Percentiles rank a stretch among this genome's conserved stretches.
phyloP scores from a whole-genome alignment of 2,329 filamentous ascomycete species.

The Aspergillus versicolor region DNA sequence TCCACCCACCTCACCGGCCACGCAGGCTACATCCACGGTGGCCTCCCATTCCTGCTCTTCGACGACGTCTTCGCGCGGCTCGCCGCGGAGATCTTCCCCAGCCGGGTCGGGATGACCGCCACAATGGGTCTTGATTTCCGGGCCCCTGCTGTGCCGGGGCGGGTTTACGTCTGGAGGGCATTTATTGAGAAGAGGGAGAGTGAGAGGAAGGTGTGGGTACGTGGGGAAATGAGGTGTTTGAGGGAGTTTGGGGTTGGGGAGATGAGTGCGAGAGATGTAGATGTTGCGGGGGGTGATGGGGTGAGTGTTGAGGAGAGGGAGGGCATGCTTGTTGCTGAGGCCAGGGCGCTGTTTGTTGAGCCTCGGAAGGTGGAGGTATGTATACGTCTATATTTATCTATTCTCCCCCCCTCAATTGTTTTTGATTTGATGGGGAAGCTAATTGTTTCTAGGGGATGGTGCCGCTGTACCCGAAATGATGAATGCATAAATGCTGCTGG shows the following conservation, averaged over 20 bases:
- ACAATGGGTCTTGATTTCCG: neutral
- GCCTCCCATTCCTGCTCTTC: neutral
- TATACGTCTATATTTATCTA: neutral
- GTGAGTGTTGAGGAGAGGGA: neutral
- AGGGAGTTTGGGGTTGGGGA: neutral
- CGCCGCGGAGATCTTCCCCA: neutral
- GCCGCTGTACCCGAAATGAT: neutral
- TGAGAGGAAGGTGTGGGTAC: neutral
- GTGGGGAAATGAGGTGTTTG: constrained; percentile 2
- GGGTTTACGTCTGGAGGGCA: neutral
- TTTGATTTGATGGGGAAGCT: neutral
- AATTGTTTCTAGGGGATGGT: neutral
- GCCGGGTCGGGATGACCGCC: neutral
- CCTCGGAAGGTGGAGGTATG: neutral
- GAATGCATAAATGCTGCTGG: neutral
- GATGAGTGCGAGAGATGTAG: neutral
- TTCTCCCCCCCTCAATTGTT: too few relatives aligned
- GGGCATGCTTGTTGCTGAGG: neutral
- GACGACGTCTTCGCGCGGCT: constrained; percentile 1
- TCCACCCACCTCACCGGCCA: neutral
- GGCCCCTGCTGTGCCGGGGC: neutral
- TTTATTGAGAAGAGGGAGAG: neutral
- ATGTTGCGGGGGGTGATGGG: neutral
- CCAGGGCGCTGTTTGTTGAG: neutral
- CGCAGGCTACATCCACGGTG: neutral